Percentiles rank a stretch among this genome's conserved stretches.
Conservation (phyloP, 345 rosid genomes). For the Eucalyptus viminalis region DNA sequence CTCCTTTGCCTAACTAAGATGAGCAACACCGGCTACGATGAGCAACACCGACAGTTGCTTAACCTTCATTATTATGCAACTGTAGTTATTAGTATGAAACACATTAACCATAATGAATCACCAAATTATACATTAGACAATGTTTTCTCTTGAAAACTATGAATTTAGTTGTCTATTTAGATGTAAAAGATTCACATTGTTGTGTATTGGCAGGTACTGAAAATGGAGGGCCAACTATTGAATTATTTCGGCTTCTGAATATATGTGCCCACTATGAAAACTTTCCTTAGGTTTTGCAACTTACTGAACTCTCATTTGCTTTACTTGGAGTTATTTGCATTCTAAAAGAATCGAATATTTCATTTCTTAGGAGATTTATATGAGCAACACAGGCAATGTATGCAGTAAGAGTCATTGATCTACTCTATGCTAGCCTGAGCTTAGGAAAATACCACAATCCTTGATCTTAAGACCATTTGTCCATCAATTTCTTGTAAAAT, state of each 20-base stretch:
- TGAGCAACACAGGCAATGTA: constrained; percentile 73
- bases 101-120: neutral
- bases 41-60: neutral
- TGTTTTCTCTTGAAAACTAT: neutral
- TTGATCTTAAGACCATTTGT: neutral
- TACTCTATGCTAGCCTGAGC: neutral
- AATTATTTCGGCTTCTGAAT: constrained; percentile 58
- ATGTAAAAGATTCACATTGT: neutral
- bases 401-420: constrained; percentile 18
- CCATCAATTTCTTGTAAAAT: neutral
- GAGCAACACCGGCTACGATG: neutral
- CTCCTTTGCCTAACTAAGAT: neutral
- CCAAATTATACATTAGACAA: neutral
- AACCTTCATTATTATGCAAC: neutral
- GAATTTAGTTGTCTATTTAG: neutral
- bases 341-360: neutral
- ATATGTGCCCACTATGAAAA: constrained; percentile 57
- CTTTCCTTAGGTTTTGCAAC: constrained; percentile 39
- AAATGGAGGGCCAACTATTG: constrained; percentile 60
- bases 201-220: constrained; percentile 35
- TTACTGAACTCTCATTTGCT: neutral
- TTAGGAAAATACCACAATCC: neutral
- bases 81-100: neutral
- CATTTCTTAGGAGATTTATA: constrained; percentile 57
- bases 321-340: neutral